Evolutionary conservation across 768 basidiomycete species (phyloP), one percentile per base, ranked within the genome.

Genomic region (Pulveroboletus ravenelii): DNA sequence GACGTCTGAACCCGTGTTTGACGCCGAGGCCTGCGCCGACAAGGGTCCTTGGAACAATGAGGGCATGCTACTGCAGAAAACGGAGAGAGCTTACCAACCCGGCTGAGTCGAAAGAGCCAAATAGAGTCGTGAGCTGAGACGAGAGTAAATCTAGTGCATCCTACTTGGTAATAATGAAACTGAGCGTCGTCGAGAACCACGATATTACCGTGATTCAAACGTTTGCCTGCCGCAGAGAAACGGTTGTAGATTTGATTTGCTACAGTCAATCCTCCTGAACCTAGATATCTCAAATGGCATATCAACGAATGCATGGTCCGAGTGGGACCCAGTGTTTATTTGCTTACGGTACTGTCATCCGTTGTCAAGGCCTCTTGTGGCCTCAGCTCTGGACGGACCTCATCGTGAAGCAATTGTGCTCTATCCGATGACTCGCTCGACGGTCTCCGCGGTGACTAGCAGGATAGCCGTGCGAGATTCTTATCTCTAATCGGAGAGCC

Each of bases 161-260:
- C 45, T 57, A 85, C 85, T 72, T 89, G 85, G 71, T 95, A 97
- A 67, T 90, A 81, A 69, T 97, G 94, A 44, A 80, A 79, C 52
- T 86, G 76, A 20, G 89, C 81, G 15, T 79, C 80, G 63, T 98
- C 95, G 30, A 96, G 70, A 48, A 98, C 85, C 6, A 82, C 89
- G 41, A 98, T 82, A 65, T 97, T 94, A 20, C 83, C 88, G 17
- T 75, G 67, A 37, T 76, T 79, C 34, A 96, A 66, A 27, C 78
- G 67, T 55, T 85, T 84, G 9, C 84, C 86, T 39, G 85, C 82
- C 12, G 76, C 72, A 55, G 78, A 76, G 66, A 96, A 93, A 29
- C 84, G 78, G 59, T 91, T 74, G 65, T 85, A 89, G 41, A 98
- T 81, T 70, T 97, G 93, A 57, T 89, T 85, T 34, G 94, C 92